Conservation (phyloP, 345 rosid species). For the Arabis hirsuta region DNA sequence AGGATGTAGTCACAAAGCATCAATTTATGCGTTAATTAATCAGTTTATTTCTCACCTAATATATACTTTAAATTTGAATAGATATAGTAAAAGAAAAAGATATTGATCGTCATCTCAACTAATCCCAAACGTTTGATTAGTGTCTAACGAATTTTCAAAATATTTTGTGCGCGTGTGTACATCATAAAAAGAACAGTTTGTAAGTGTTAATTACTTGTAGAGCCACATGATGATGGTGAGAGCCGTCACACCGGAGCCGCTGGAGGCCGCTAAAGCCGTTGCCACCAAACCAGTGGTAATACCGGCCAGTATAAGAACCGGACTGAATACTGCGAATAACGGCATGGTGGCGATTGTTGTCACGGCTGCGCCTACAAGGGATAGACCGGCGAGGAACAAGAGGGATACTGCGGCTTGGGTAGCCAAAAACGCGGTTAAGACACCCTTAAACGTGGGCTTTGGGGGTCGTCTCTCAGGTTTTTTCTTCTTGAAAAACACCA, state of each 20-base stretch:
- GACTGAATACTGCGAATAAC: slow-evolving; percentile 70
- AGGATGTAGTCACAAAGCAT: slow-evolving; percentile 1
- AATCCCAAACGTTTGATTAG: neutral
- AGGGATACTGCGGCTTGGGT: slow-evolving; percentile 65
- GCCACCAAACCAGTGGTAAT: slow-evolving; percentile 49
- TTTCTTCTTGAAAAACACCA: slow-evolving; percentile 2
- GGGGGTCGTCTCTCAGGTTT: neutral
- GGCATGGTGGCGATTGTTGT: slow-evolving; percentile 65
- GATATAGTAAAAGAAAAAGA: neutral
- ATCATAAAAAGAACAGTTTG: neutral
- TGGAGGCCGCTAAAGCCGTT: slow-evolving; percentile 66
- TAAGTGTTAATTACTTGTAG: slow-evolving; percentile 50
- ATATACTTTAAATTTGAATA: neutral
- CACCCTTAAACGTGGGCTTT: slow-evolving; percentile 8
- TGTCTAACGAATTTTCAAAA: too few species aligned
- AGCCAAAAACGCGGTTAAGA: slow-evolving; percentile 35
- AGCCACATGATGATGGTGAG: slow-evolving; percentile 65
- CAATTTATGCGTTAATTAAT: neutral
- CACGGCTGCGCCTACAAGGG: slow-evolving; percentile 61
- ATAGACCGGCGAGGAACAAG: slow-evolving; percentile 66
- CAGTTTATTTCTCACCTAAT: slow-evolving; percentile 8
- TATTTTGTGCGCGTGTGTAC: too few species aligned
- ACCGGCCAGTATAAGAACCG: slow-evolving; percentile 76
- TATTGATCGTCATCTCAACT: neutral
- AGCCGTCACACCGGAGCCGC: slow-evolving; percentile 60